Percentiles rank a stretch among this genome's conserved stretches.
These are phyloP conservation scores for Podaxis sp. DNA, from an alignment of 768 basidiomycete species.

Conservation along the genomic window DNA sequence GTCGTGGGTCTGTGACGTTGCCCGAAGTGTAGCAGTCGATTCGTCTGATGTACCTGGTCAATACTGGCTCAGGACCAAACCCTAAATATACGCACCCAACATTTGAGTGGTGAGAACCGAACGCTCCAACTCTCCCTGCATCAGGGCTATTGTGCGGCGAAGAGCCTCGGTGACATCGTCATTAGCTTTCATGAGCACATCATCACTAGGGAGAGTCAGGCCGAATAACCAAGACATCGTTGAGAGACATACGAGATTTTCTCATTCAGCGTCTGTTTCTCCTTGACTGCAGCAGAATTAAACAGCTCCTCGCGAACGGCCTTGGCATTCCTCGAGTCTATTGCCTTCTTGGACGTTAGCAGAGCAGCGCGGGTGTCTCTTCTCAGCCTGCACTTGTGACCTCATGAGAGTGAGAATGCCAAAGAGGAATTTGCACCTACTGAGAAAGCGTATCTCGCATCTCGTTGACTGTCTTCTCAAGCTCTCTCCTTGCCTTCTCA, in stretches of 20 bases:
- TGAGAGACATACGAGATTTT: slow-evolving; percentile 54
- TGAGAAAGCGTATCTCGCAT: slow-evolving; percentile 44
- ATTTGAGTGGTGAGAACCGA: slow-evolving; percentile 85
- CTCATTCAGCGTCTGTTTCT: slow-evolving; percentile 50
- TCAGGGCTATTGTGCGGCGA: slow-evolving; percentile 76
- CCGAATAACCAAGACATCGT: background rate
- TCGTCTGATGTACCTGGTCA: slow-evolving; percentile 3
- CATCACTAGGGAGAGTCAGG: slow-evolving; percentile 49
- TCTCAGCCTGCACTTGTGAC: slow-evolving; percentile 42
- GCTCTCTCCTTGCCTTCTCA: slow-evolving; percentile 46
- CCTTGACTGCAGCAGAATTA: slow-evolving; percentile 43
- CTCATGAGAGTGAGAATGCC: background rate
- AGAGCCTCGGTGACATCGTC: slow-evolving; percentile 87
- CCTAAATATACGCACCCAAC: slow-evolving; percentile 49
- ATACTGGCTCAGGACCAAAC: background rate
- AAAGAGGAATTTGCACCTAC: slow-evolving; percentile 33
- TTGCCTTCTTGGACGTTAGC: slow-evolving; percentile 68
- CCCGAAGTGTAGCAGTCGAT: slow-evolving; percentile 73
- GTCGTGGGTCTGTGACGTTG: slow-evolving; percentile 77
- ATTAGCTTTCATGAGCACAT: slow-evolving; percentile 85
- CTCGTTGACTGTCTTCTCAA: slow-evolving; percentile 48
- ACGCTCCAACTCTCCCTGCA: slow-evolving; percentile 91
- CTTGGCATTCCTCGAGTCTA: slow-evolving; percentile 52
- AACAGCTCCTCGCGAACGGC: slow-evolving; percentile 73
- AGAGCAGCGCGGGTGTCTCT: slow-evolving; percentile 66